Base-by-base conservation (phyloP, 1,284 basidiomycete genomes). In the Trichosporon sp. region DNA sequence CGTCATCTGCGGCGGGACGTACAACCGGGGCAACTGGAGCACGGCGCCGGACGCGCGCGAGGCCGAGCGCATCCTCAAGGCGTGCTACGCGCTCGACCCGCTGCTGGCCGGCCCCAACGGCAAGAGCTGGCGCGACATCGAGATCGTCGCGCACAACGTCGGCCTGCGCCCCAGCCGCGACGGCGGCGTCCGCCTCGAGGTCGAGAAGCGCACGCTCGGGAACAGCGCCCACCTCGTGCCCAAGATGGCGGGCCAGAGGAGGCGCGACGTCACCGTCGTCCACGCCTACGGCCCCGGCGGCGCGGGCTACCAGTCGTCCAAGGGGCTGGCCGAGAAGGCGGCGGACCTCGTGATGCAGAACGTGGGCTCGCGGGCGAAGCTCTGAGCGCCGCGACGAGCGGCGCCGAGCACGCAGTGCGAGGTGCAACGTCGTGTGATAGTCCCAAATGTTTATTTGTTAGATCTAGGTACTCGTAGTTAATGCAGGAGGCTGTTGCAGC, bases 81-180 rank as follows among this genome's bases (percentile, higher is more conserved):
- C 77, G 29, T 81, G 79, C 67, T 80, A 78, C 72, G 71, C 72
- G 18, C 74, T 84, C 32, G 81, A 81, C 65, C 84, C 83, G 1
- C 72, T 66, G 12, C 75, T 85, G 31, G 78, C 81, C 65, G 79
- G 74, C 18, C 73, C 72, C 12, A 72, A 74, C 65, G 81, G 73
- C 32, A 70, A 68, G 68, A 72, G 71, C 25, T 83, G 81, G 81
- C 67, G 71, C 34, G 83, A 82, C 35, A 84, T 86, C 65, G 86
- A 86, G 68, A 83, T 90, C 25, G 78, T 89, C 29, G 80, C 81
- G 15, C 88, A 89, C 78, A 88, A 88, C 72, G 89, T 89, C 65
- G 92, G 91, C 0, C 81, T 92, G 44, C 84, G 92, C 12, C 92
- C 92, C 0, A 87, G 84, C 2, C 85, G 92, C 67, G 87, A 86